Evolutionary conservation across 1,284 basidiomycete genomes (phyloP).

Genomic region (Thelephora terrestris): DNA sequence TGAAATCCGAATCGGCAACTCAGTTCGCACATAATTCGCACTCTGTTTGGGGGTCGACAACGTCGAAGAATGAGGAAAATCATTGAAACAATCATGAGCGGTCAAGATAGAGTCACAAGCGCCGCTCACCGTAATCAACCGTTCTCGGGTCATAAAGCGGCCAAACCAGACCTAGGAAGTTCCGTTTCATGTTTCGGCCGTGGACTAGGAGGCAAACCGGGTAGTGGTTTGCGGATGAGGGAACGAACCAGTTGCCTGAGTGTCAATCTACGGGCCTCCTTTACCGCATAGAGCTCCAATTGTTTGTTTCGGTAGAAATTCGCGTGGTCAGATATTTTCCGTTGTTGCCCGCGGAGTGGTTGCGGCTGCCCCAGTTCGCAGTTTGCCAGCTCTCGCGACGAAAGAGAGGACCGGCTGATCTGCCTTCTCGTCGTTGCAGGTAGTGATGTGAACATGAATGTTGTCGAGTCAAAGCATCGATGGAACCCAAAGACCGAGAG

Average conservation of each 20-base stretch:
- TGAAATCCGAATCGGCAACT: slow-evolving; percentile 81
- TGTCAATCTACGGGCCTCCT: slow-evolving; percentile 64
- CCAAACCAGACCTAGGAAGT: slow-evolving; percentile 52
- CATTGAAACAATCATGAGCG: not conserved
- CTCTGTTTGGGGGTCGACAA: slow-evolving; percentile 34
- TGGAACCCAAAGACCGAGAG: too few species aligned
- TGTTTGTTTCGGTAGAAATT: slow-evolving; percentile 85
- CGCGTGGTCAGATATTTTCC: slow-evolving; percentile 3
- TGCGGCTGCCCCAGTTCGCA: not conserved
- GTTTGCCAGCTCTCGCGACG: too few species aligned
- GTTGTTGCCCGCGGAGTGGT: not conserved
- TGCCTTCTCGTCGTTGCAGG: slow-evolving; percentile 1
- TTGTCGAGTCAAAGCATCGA: too few species aligned
- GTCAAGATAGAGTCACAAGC: too few species aligned
- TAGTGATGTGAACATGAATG: not conserved
- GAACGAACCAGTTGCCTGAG: slow-evolving; percentile 68
- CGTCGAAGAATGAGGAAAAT: slow-evolving; percentile 2
- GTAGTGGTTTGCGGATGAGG: slow-evolving; percentile 1
- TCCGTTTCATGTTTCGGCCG: not conserved
- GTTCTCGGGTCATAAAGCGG: slow-evolving; percentile 63
- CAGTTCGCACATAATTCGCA: slow-evolving; percentile 84
- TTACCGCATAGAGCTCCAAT: slow-evolving; percentile 73
- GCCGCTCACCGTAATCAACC: slow-evolving; percentile 54
- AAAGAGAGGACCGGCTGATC: not conserved
- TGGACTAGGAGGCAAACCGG: not conserved